These are phyloP conservation scores for Chalciporus pseudorubinellus DNA, from an alignment of 768 basidiomycete species.

Conservation along the genomic window DNA sequence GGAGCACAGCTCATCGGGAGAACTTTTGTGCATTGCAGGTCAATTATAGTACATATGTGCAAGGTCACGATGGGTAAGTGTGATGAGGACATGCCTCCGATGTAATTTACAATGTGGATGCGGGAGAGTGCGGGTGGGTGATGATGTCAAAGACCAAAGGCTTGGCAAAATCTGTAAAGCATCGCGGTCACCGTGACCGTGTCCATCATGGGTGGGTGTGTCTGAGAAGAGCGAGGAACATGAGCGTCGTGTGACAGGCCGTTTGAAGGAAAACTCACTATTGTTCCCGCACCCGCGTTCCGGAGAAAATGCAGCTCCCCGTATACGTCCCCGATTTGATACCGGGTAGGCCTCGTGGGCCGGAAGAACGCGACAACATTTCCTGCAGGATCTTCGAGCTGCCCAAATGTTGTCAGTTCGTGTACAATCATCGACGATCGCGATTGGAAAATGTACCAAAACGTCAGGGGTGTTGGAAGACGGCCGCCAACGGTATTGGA, in stretches of 20 bases:
- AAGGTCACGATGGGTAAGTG: constrained; percentile 26
- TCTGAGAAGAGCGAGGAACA: constrained; percentile 43
- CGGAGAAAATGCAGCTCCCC: constrained; percentile 84
- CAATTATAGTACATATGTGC: constrained; percentile 32
- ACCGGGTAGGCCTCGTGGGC: constrained; percentile 72
- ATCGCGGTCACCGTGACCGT: constrained; percentile 80
- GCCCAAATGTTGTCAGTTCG: constrained; percentile 9
- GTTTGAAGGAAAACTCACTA: constrained; percentile 46
- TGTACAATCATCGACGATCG: constrained; percentile 1
- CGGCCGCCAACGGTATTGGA: constrained; percentile 79
- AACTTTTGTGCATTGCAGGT: constrained; percentile 27
- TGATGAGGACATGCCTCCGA: constrained; percentile 28
- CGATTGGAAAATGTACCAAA: constrained; percentile 43
- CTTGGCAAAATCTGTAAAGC: constrained; percentile 76
- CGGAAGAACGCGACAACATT: constrained; percentile 78
- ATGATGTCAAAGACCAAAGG: constrained; percentile 42
- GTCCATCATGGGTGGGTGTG: constrained; percentile 90
- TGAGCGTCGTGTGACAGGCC: constrained; percentile 23
- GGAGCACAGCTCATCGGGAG: constrained; percentile 20
- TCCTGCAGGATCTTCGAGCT: constrained; percentile 73
- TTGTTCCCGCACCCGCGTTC: constrained; percentile 74
- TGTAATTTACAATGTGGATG: constrained; percentile 34
- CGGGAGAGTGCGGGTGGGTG: constrained; percentile 10
- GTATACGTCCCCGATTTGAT: constrained; percentile 83
- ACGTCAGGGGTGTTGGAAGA: constrained; percentile 55